These are phyloP conservation scores for Reutealis trisperma DNA, from an alignment of 345 rosid species.

Conservation along the genomic window DNA sequence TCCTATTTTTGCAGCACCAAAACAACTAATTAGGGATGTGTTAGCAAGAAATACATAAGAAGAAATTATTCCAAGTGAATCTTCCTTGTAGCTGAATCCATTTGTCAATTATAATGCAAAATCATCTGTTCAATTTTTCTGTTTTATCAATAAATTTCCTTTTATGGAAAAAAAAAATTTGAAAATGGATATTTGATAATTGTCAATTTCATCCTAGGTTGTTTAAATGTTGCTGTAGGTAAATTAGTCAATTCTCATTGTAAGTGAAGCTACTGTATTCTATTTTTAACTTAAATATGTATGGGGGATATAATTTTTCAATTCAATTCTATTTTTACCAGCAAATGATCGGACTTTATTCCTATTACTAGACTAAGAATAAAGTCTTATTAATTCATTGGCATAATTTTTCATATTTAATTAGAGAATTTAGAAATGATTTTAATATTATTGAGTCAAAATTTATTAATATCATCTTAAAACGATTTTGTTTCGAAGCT, in stretches of 20 bases:
- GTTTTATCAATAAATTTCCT: slow-evolving; percentile 26
- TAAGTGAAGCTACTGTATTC: no score
- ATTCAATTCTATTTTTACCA: no score
- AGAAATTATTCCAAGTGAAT: slow-evolving; percentile 13
- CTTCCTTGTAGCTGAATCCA: slow-evolving; percentile 1
- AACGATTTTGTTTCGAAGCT: no score
- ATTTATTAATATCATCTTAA: no score
- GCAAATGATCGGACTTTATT: no score
- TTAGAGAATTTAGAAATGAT: no score
- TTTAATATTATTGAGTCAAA: no score
- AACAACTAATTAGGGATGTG: slow-evolving; percentile 50
- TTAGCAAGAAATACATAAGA: slow-evolving; percentile 42
- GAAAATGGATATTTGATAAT: not conserved
- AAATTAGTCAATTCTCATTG: not conserved
- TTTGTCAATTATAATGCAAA: not conserved
- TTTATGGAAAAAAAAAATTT: not conserved
- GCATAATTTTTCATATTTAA: no score
- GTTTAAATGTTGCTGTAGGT: not conserved
- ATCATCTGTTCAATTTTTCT: slow-evolving; percentile 16
- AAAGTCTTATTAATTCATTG: no score
- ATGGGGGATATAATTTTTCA: no score
- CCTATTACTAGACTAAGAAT: no score
- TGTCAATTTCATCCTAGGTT: slow-evolving; percentile 1
- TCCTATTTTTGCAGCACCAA: slow-evolving; percentile 45
- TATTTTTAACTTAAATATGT: no score